Percentiles rank a stretch among this genome's conserved stretches.
Conservation (phyloP, 2,329 filamentous ascomycete species). For the Nothophaeocryptopus gaeumannii region DNA sequence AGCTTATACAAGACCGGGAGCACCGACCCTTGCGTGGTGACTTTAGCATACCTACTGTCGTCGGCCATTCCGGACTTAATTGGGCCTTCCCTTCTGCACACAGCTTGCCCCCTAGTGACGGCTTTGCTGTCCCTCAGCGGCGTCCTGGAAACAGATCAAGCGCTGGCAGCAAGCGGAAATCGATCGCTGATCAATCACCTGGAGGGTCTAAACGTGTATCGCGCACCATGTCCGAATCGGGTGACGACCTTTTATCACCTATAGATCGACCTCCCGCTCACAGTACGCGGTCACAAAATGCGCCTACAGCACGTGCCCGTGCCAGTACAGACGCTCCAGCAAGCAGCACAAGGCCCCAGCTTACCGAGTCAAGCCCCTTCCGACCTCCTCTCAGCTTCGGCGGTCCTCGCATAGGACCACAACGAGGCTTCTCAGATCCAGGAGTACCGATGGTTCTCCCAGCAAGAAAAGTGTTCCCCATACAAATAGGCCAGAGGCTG, state of each 20-base stretch:
- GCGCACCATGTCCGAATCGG: conserved; percentile 17
- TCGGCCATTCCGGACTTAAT: conserved; percentile 7
- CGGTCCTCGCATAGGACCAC: conserved; percentile 2
- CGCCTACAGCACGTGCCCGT: conserved; percentile 6
- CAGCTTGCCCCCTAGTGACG: conserved; percentile 5
- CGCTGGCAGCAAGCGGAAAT: conserved; percentile 25
- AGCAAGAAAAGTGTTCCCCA: conserved; percentile 68
- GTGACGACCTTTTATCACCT: conserved; percentile 17
- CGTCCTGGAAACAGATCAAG: conserved; percentile 8
- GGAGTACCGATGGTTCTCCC: conserved; percentile 53
- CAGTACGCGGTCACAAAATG: conserved; percentile 11
- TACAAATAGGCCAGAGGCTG: conserved; percentile 67
- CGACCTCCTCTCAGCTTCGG: conserved; percentile 9
- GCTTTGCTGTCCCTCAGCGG: conserved; percentile 16
- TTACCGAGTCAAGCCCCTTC: neutral
- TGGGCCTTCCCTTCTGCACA: conserved; percentile 13
- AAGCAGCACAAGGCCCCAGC: conserved; percentile 2
- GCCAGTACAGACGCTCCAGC: conserved; percentile 9
- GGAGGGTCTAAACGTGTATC: conserved; percentile 15
- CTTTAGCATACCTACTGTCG: conserved; percentile 38
- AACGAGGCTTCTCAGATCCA: conserved; percentile 20
- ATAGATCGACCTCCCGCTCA: conserved; percentile 9
- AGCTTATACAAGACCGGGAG: conserved; percentile 40
- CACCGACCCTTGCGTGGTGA: conserved; percentile 32
- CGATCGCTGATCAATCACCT: conserved; percentile 12